These are phyloP conservation scores for Pseudocercospora fuligena DNA, from an alignment of 2,329 filamentous ascomycete species.

Conservation along the genomic window DNA sequence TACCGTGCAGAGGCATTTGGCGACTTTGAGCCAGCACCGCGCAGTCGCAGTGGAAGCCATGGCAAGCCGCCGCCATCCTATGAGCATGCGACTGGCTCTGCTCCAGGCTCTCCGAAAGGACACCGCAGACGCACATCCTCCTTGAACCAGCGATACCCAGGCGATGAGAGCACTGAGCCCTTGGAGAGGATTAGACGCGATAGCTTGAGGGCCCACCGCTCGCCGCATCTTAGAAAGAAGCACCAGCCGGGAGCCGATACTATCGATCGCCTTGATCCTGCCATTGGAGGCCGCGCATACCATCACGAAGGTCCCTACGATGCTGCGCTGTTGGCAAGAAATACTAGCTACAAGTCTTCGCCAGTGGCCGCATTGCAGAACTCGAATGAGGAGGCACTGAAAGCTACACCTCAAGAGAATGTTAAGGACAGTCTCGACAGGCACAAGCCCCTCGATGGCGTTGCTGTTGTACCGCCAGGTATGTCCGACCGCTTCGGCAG, in stretches of 20 bases:
- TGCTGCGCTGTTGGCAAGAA: constrained; percentile 75
- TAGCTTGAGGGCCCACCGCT: constrained; percentile 67
- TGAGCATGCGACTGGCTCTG: constrained; percentile 33
- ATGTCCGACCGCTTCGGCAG: constrained; percentile 69
- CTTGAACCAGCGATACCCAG: constrained; percentile 64
- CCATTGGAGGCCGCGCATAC: constrained; percentile 68
- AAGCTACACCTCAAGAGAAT: constrained; percentile 79
- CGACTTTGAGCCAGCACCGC: constrained; percentile 32
- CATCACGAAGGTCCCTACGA: constrained; percentile 94
- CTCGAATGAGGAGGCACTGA: constrained; percentile 76
- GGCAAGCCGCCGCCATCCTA: constrained; percentile 33
- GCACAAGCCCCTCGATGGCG: constrained; percentile 81
- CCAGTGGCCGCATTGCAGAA: constrained; percentile 77
- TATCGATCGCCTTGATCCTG: constrained; percentile 78
- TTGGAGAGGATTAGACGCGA: constrained; percentile 70
- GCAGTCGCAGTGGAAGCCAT: constrained; percentile 27
- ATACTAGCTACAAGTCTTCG: constrained; percentile 62
- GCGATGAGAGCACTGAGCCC: constrained; percentile 68
- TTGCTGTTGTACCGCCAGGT: constrained; percentile 76
- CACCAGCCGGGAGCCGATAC: constrained; percentile 71
- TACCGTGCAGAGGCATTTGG: constrained; percentile 52
- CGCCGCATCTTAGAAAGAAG: constrained; percentile 68
- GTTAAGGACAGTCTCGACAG: constrained; percentile 73
- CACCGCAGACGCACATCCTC: constrained; percentile 55
- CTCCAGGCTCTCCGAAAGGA: constrained; percentile 15